Evolutionary conservation across 768 basidiomycete genomes (phyloP).

Genomic region (Serendipita vermifera): DNA sequence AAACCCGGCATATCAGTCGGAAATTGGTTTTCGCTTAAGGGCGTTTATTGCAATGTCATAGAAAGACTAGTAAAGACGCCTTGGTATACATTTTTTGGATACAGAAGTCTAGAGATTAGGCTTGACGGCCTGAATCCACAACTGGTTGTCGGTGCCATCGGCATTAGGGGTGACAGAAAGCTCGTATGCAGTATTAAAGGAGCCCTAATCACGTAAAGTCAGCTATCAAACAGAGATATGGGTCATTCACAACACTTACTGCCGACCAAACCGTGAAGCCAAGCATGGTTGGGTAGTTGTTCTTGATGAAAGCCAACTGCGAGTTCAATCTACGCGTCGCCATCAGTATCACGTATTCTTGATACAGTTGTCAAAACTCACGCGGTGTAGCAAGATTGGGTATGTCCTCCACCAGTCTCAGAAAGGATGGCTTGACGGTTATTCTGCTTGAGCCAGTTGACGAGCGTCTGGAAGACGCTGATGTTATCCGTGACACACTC

Average conservation of each 20-base stretch:
- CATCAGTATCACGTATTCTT: slow-evolving; percentile 14
- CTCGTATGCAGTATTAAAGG: slow-evolving; percentile 39
- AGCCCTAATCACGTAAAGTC: slow-evolving; percentile 22
- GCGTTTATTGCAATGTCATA: no score
- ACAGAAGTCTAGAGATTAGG: slow-evolving; percentile 14
- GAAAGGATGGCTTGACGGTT: slow-evolving; percentile 32
- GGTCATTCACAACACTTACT: neutral
- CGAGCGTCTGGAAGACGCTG: slow-evolving; percentile 31
- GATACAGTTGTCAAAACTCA: slow-evolving; percentile 19
- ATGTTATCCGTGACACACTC: slow-evolving; percentile 37
- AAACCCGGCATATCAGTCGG: no score
- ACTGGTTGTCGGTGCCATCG: slow-evolving; percentile 33
- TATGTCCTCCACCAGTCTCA: slow-evolving; percentile 36
- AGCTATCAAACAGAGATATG: neutral
- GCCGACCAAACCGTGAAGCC: slow-evolving; percentile 45
- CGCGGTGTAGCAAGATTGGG: slow-evolving; percentile 26
- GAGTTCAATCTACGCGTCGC: slow-evolving; percentile 25
- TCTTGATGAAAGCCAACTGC: slow-evolving; percentile 36
- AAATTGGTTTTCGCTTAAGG: no score
- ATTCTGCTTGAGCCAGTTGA: slow-evolving; percentile 30
- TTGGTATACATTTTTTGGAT: no score
- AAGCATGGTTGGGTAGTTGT: slow-evolving; percentile 29
- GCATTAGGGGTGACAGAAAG: slow-evolving; percentile 36
- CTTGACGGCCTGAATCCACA: slow-evolving; percentile 16
- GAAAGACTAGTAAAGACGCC: no score